These are phyloP conservation scores for Panaeolus papilionaceus DNA, from an alignment of 768 basidiomycete species.

Conservation along the genomic window DNA sequence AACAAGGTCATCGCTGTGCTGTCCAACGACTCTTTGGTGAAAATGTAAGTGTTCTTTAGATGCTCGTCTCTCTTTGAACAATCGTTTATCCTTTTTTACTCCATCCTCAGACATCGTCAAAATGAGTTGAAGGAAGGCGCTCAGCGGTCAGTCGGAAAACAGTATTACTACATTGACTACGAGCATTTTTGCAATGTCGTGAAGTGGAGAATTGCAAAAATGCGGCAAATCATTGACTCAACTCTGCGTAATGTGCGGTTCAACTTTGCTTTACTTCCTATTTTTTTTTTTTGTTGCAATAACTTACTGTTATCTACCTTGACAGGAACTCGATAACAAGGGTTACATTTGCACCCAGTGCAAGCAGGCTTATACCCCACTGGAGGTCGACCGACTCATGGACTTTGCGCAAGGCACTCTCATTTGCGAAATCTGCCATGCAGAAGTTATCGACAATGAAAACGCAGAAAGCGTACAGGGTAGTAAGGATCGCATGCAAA, in stretches of 20 bases:
- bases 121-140: constrained; percentile 92
- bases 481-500: constrained; percentile 94
- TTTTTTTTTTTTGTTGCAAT: neutral
- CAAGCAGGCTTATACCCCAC: constrained; percentile 79
- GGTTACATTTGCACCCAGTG: constrained; percentile 97
- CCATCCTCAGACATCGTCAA: constrained; percentile 72
- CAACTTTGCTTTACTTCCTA: neutral
- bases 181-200: constrained; percentile 96
- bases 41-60: constrained; percentile 60
- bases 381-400: constrained; percentile 87
- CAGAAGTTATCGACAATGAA: constrained; percentile 91
- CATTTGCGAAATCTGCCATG: constrained; percentile 86
- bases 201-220: constrained; percentile 95
- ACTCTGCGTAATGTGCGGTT: constrained; percentile 82
- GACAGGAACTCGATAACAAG: constrained; percentile 94
- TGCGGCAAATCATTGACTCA: constrained; percentile 89
- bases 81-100: constrained; percentile 3
- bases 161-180: constrained; percentile 98
- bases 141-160: constrained; percentile 84
- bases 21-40: constrained; percentile 78
- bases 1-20: constrained; percentile 88
- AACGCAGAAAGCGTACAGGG: constrained; percentile 84
- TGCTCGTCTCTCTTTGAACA: neutral
- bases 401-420: constrained; percentile 71
- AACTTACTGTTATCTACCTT: neutral